Conservation (phyloP, 2,329 filamentous ascomycete genomes). For the Emergomyces orientalis region DNA sequence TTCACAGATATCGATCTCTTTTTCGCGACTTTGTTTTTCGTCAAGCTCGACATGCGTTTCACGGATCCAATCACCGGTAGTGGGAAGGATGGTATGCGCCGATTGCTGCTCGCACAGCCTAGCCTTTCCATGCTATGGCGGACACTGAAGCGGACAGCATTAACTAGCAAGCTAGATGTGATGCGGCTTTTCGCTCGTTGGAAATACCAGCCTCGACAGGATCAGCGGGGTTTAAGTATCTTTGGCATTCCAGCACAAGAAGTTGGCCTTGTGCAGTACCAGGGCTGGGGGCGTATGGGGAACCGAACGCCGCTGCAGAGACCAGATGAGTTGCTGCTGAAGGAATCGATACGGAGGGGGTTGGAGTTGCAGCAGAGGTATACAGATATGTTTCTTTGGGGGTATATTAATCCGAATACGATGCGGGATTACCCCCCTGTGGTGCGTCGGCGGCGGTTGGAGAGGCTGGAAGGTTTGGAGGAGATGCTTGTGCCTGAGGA, state of each 20-base stretch:
- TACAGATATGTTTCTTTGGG: conserved; percentile 53
- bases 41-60: conserved; percentile 64
- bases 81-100: conserved; percentile 42
- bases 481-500: conserved; percentile 8
- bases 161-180: conserved; percentile 43
- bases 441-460: conserved; percentile 47
- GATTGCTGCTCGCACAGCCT: conserved; percentile 53
- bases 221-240: conserved; percentile 27
- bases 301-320: conserved; percentile 41
- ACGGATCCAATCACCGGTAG: conserved; percentile 52
- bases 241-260: conserved; percentile 46
- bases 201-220: conserved; percentile 35
- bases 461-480: conserved; percentile 24
- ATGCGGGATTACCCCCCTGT: conserved; percentile 44
- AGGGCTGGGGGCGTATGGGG: conserved; percentile 27
- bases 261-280: conserved; percentile 41
- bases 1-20: conserved; percentile 55
- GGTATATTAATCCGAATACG: conserved; percentile 48
- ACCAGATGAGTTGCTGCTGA: conserved; percentile 50
- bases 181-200: conserved; percentile 52
- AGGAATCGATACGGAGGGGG: conserved; percentile 46
- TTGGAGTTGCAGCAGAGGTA: conserved; percentile 48
- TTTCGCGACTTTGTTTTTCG: conserved; percentile 53
- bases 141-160: conserved; percentile 50
- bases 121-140: conserved; percentile 50